Conservation (phyloP, 495 filamentous ascomycete genomes). For the Peziza echinospora region DNA sequence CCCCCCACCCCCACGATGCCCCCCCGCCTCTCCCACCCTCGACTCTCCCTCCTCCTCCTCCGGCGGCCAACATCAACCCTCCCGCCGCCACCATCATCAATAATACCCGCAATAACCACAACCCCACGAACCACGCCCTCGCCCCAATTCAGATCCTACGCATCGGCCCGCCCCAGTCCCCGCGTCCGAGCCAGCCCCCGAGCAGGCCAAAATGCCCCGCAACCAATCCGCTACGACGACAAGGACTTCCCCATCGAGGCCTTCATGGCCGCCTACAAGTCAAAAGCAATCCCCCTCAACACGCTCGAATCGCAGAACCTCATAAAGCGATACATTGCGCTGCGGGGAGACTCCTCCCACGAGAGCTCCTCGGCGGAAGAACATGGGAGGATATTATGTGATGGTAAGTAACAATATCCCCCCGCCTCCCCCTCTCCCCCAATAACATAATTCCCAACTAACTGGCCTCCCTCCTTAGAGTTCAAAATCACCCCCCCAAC, state of each 20-base stretch:
- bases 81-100: too few relatives aligned
- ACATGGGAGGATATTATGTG: neutral
- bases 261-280: neutral
- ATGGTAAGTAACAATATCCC: too few relatives aligned
- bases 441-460: neutral
- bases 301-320: neutral
- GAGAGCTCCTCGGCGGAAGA: neutral
- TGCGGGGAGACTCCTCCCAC: neutral
- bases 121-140: too few relatives aligned
- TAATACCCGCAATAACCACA: too few relatives aligned
- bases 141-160: neutral
- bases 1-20: too few relatives aligned
- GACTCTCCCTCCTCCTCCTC: neutral
- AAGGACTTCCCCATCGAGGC: neutral
- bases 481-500: neutral
- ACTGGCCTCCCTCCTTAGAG: neutral
- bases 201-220: neutral
- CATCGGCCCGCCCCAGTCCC: neutral
- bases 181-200: neutral
- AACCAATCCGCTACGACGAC: neutral
- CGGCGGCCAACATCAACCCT: neutral
- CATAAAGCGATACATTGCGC: neutral
- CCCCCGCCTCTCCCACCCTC: neutral
- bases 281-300: neutral
- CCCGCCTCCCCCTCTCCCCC: too few relatives aligned